These are phyloP conservation scores for Phytophthora chlamydospora DNA, from an alignment of 352 stramenopile species.

Conservation along the genomic window DNA sequence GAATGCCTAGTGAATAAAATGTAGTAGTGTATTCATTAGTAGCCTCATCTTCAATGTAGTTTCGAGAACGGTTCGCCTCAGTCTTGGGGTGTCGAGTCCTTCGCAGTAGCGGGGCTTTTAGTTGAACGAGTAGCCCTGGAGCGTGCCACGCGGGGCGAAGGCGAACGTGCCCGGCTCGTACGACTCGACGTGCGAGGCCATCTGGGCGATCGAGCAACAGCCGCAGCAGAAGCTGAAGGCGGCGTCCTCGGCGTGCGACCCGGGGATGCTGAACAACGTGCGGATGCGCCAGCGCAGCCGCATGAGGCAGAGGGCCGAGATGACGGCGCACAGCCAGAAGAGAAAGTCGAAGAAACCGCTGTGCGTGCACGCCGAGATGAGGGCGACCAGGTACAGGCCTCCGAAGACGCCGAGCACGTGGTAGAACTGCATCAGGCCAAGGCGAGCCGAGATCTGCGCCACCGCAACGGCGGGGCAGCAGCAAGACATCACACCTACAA, in stretches of 20 bases:
- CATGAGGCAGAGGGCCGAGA: conserved; percentile 45
- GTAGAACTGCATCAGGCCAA: conserved; percentile 66
- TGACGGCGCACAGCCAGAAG: conserved; percentile 45
- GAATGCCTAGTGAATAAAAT: conserved; percentile 15
- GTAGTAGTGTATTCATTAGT: conserved; percentile 27
- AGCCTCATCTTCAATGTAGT: conserved; percentile 9
- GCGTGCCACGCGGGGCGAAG: conserved; percentile 67
- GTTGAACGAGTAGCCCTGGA: conserved; percentile 66
- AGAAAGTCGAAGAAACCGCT: conserved; percentile 60
- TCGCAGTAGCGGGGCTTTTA: conserved; percentile 23
- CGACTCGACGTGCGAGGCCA: conserved; percentile 81
- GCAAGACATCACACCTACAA: conserved; percentile 64
- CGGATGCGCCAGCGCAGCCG: conserved; percentile 69
- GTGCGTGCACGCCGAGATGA: conserved; percentile 37
- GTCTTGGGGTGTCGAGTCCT: neutral
- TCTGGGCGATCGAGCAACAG: conserved; percentile 80
- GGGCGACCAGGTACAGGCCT: conserved; percentile 56
- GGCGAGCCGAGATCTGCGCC: conserved; percentile 62
- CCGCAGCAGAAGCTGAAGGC: conserved; percentile 60
- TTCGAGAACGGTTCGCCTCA: neutral
- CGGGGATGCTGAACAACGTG: conserved; percentile 65
- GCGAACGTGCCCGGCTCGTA: conserved; percentile 71
- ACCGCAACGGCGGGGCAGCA: conserved; percentile 68
- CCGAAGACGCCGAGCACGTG: conserved; percentile 58
- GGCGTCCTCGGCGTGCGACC: conserved; percentile 58